Base-by-base conservation (phyloP, 305 asterid species). In the Euphrasia arctica region DNA sequence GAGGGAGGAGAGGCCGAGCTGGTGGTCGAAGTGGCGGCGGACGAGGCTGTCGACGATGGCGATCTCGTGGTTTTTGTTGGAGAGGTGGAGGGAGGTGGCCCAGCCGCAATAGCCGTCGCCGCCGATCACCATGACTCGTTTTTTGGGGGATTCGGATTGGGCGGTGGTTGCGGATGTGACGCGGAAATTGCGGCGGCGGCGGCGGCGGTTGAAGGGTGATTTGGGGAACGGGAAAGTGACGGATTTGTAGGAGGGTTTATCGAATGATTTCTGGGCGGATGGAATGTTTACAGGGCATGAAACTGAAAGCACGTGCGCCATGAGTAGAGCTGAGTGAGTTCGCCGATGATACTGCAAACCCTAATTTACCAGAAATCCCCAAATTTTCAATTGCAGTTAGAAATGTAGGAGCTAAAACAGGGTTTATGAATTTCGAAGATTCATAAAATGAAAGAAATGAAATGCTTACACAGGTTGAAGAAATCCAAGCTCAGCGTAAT, bases 51-150 rank as follows among this genome's bases (percentile, higher is more conserved):
- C 98, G 1, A 92, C 96, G 55, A 92, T 73, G n/a, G 95, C 88
- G 69, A 92, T 93, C 74, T 89, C 88, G 15, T 91, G 85, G 64
- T 82, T 81, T 66, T 83, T 89, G 76, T 82, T 91, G 4, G 98
- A 91, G 25, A 91, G 76, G 72, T 91, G 96, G 65, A 91, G 94
- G 25, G 98, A 77, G 27, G 98, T 89, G 45, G 98, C 98, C 98
- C 98, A 91, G 28, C 98, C 98, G 39, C 98, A 91, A 62, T 91
- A 91, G 51, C 98, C 98, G 28, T 91, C 98, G 11, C 98, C 98
- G 39, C 98, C 98, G 22, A 91, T 84, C 7, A 91, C 94, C 98
- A 91, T 88, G 70, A 91, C 95, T 70, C 78, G 83, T 72, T 86
- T 91, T 1, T 50, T 47, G 50, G 65, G 56, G 31, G 70, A 18